These are phyloP conservation scores for Solanum paucissectum DNA, from an alignment of 257 asterid genomes.

Conservation along the genomic window DNA sequence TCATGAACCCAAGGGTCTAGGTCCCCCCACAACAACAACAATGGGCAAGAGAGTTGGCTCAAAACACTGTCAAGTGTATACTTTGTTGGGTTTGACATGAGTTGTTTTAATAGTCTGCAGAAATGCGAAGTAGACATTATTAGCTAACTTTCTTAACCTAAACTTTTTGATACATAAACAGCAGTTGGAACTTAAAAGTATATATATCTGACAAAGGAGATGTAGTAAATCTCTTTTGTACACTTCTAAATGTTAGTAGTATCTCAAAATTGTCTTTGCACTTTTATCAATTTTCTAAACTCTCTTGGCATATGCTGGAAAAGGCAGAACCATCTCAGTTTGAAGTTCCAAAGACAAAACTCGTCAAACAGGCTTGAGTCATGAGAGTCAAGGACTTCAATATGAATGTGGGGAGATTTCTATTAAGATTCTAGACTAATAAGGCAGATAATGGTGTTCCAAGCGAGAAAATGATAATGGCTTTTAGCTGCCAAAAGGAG, in stretches of 20 bases:
- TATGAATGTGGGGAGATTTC: neutral
- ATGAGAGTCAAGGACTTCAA: neutral
- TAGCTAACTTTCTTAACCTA: neutral
- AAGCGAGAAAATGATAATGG: neutral
- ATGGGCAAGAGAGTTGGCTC: slow-evolving; percentile 65
- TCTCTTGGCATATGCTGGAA: neutral
- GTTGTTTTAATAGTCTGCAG: slow-evolving; percentile 56
- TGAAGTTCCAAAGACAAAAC: neutral
- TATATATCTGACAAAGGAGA: neutral
- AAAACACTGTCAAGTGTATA: slow-evolving; percentile 65
- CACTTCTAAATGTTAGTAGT: neutral
- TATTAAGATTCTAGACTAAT: neutral
- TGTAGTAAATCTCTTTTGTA: neutral
- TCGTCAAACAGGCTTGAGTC: neutral
- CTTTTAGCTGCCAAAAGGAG: neutral
- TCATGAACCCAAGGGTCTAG: slow-evolving; percentile 84
- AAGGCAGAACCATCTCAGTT: neutral
- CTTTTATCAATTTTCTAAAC: neutral
- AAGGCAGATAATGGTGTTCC: neutral
- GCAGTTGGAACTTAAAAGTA: neutral
- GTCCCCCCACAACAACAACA: slow-evolving; percentile 87
- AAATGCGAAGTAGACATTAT: neutral
- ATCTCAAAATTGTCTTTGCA: neutral
- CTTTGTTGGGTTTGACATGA: slow-evolving; percentile 69
- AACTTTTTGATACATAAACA: neutral